Evolutionary conservation across 805 yeast species (phyloP), one percentile per base, ranked within the genome.

Genomic region (Spathaspora sp.): DNA sequence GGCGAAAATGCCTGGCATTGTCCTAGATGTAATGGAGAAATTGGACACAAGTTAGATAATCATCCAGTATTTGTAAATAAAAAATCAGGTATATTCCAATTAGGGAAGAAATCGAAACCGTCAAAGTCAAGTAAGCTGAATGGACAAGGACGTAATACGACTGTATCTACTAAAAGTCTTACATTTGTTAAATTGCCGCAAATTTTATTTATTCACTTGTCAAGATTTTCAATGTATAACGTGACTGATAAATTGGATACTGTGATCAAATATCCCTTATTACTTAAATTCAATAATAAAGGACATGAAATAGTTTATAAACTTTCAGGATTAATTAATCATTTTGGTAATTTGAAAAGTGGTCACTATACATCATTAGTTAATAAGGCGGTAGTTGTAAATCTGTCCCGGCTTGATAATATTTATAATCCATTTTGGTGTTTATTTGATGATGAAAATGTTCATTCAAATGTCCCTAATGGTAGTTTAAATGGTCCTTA

Each of bases 1-100:
- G 86, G 89, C 23, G 92, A 85, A 6, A 87, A 87, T 67, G 89
- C 94, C 0, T 87, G 96, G 96, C 80, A 85, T 56, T 87, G 96
- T 70, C 92, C 94, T 7, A 80, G 82, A 50, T 87, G 96, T 69
- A 44, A 50, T 52, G 46, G 47, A 18, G 44, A 52, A 52, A 32
- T 47, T n/a, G 49, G 35, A 35, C 28, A 51, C 49, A 50, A 51
- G 14, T 58, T 67, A 44, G 72, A 69, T 49, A 58, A 56, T 43
- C 73, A 69, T 52, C 74, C 74, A 3, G 78, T 74, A 10, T 74
- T 74, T 55, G 57, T 66, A 20, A 60, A 64, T 55, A 59, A 69
- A 59, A 65, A 60, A 63, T 57, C 62, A 31, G 77, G 73, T 16
- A 61, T 72, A 20, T 72, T 72, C 57, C 62, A 61, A 43, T 59